These are phyloP conservation scores for Boletus subluridellus DNA, from an alignment of 1,284 basidiomycete genomes.

Conservation along the genomic window DNA sequence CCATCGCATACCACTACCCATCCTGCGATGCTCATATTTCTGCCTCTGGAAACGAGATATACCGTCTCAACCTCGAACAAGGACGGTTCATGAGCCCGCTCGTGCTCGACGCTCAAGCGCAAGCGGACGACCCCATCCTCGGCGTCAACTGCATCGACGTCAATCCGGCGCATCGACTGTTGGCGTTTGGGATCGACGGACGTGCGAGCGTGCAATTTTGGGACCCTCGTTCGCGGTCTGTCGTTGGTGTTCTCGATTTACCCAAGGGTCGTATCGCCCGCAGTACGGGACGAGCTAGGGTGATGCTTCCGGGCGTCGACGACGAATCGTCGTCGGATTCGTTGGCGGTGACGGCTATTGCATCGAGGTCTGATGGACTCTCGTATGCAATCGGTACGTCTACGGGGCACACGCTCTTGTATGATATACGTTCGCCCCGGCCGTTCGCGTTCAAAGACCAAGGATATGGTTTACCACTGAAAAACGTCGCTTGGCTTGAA, in stretches of 20 bases:
- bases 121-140: constrained; percentile 49
- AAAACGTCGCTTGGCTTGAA: constrained; percentile 86
- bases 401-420: constrained; percentile 90
- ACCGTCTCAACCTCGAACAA: constrained; percentile 92
- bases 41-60: constrained; percentile 82
- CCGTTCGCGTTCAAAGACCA: constrained; percentile 94
- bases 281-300: constrained; percentile 35
- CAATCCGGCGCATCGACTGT: constrained; percentile 90
- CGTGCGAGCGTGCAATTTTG: constrained; percentile 91
- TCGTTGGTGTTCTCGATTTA: constrained; percentile 76
- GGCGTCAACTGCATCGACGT: constrained; percentile 94
- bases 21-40: constrained; percentile 78
- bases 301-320: constrained; percentile 44
- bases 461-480: constrained; percentile 92
- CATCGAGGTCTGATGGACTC: constrained; percentile 83
- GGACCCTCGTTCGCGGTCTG: constrained; percentile 85
- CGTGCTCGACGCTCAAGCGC: constrained; percentile 42
- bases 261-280: constrained; percentile 62
- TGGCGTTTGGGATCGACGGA: constrained; percentile 85
- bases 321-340: constrained; percentile 32
- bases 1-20: constrained; percentile 86
- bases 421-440: constrained; percentile 84
- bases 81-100: constrained; percentile 89
- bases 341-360: constrained; percentile 80
- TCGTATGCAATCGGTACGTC: constrained; percentile 94